phyloP scores from a whole-genome alignment of 805 yeast species.

The Schizosaccharomyces lindneri region DNA sequence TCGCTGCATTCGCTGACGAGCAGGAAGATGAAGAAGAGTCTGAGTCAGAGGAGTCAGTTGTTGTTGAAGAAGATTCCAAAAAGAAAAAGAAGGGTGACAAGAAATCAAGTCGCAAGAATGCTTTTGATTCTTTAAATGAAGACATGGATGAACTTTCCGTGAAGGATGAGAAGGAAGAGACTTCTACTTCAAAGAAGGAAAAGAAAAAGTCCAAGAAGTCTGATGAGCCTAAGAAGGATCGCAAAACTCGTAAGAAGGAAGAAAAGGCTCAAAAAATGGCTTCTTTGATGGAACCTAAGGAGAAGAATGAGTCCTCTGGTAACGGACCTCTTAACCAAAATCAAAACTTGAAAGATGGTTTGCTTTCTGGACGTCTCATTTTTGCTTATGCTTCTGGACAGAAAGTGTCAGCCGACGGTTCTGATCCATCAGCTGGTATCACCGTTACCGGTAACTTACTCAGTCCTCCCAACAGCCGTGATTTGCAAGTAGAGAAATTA shows the following conservation, averaged over 20 bases:
- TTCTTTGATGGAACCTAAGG: neutral
- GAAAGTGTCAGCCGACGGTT: conserved; percentile 15
- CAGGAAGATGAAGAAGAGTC: conserved; percentile 1
- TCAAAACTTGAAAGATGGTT: neutral
- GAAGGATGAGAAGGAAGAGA: neutral
- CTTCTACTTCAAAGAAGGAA: neutral
- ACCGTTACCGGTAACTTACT: conserved; percentile 2
- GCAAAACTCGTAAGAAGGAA: neutral
- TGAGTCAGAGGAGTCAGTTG: neutral
- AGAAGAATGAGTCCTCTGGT: neutral
- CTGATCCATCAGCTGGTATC: conserved; percentile 2
- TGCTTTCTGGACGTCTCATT: neutral
- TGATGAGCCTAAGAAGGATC: neutral
- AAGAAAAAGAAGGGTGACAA: neutral
- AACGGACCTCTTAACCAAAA: neutral
- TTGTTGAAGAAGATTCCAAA: neutral
- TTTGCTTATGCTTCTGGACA: conserved; percentile 18
- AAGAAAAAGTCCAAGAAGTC: neutral
- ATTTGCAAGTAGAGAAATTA: conserved; percentile 1
- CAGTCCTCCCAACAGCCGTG: conserved; percentile 1
- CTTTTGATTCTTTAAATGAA: neutral
- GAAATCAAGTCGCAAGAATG: neutral
- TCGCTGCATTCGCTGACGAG: conserved; percentile 1
- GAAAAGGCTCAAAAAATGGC: neutral
- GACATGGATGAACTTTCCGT: neutral